Percentiles rank a stretch among this genome's conserved stretches.
phyloP scores from a whole-genome alignment of 2,329 filamentous ascomycete genomes.

The Cucurbitaria berberidis region DNA sequence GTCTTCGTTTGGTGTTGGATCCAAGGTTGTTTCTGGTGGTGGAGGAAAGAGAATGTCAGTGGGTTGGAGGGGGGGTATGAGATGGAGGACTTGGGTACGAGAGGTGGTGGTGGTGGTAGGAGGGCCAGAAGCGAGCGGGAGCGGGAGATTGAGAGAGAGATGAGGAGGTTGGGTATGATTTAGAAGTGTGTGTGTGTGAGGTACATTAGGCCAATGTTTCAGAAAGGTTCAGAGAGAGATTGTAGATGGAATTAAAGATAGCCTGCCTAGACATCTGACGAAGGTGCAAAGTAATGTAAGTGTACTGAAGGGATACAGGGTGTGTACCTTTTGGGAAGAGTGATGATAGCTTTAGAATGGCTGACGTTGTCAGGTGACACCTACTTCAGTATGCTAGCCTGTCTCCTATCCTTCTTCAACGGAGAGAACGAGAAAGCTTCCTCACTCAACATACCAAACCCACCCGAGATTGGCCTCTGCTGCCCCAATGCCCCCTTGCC shows the following conservation, averaged over 20 bases:
- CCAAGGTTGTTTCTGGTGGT: constrained; percentile 12
- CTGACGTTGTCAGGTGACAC: neutral
- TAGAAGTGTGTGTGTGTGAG: constrained; percentile 1
- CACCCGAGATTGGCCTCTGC: constrained; percentile 39
- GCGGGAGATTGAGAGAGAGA: constrained; percentile 26
- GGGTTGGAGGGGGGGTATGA: constrained; percentile 2
- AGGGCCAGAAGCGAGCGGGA: no score
- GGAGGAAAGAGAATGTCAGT: neutral
- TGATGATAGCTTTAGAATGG: neutral
- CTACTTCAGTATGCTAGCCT: constrained; percentile 35
- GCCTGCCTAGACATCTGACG: neutral
- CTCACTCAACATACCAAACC: constrained; percentile 45
- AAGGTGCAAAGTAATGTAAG: neutral
- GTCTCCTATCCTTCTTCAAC: constrained; percentile 49
- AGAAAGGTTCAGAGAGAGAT: neutral
- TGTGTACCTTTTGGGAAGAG: neutral
- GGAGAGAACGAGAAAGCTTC: constrained; percentile 50
- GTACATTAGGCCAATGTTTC: neutral
- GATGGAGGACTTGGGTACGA: neutral
- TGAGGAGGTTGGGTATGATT: constrained; percentile 34
- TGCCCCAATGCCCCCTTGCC: constrained; percentile 28
- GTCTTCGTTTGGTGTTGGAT: constrained; percentile 21
- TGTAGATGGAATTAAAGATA: neutral
- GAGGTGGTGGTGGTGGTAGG: constrained; percentile 15
- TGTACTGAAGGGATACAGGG: neutral